phyloP scores from a whole-genome alignment of 2,329 filamentous ascomycete genomes.

The Cladosporium sp. region DNA sequence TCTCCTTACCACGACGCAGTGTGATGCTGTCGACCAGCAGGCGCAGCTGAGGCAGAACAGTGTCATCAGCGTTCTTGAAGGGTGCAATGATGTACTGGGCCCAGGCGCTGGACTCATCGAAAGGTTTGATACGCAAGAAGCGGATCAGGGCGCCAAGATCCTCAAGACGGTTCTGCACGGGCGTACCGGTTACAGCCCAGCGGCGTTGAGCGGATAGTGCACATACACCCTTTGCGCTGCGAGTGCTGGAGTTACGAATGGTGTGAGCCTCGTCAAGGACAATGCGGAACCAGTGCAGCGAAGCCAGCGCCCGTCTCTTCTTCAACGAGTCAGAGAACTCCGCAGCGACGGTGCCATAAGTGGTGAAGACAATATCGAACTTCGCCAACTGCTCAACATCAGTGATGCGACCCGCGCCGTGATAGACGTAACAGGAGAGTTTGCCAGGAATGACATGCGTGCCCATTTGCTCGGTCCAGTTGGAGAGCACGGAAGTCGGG shows the following conservation, averaged over 20 bases:
- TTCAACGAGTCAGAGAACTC: conserved; percentile 50
- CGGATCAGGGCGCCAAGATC: conserved; percentile 84
- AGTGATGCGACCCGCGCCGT: conserved; percentile 74
- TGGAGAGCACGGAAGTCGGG: conserved; percentile 85
- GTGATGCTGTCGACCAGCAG: conserved; percentile 94
- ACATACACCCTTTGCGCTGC: conserved; percentile 83
- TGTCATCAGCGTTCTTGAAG: conserved; percentile 82
- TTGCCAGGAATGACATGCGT: conserved; percentile 68
- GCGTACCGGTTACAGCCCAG: conserved; percentile 97
- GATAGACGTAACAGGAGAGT: conserved; percentile 79
- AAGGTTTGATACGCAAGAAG: conserved; percentile 81
- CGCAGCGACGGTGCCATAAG: conserved; percentile 82
- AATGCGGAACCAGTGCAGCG: conserved; percentile 88
- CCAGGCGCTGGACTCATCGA: conserved; percentile 76
- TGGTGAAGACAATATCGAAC: conserved; percentile 86
- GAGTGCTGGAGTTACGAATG: conserved; percentile 80
- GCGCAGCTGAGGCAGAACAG: conserved; percentile 80
- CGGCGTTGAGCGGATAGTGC: conserved; percentile 75
- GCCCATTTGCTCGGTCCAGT: conserved; percentile 92
- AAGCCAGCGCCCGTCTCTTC: conserved; percentile 65
- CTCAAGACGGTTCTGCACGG: conserved; percentile 89
- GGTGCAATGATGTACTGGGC: conserved; percentile 76
- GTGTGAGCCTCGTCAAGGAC: conserved; percentile 93
- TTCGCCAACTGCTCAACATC: conserved; percentile 66
- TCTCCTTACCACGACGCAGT: conserved; percentile 85